Evolutionary conservation across 2,329 filamentous ascomycete genomes (phyloP).

Genomic region (Colletotrichum falcatum): DNA sequence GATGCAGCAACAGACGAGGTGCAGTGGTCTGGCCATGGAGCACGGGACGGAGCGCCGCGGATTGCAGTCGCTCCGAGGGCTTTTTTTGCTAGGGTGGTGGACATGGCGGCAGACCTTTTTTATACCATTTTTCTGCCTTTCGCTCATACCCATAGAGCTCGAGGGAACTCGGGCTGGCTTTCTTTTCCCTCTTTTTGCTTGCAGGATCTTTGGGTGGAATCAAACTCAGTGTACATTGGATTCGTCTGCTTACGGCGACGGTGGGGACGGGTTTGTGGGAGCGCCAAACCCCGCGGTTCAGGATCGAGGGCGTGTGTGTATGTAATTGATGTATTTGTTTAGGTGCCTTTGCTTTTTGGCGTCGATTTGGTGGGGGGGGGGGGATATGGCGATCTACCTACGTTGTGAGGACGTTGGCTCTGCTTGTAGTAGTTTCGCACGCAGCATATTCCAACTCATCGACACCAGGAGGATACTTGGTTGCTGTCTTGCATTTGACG

Average conservation of each 20-base stretch:
- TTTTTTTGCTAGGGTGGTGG: constrained; percentile 5
- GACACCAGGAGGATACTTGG: background rate
- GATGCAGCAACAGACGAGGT: background rate
- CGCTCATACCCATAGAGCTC: constrained; percentile 41
- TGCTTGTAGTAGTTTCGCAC: background rate
- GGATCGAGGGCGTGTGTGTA: constrained; percentile 24
- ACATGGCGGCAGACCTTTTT: constrained; percentile 32
- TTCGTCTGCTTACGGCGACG: constrained; percentile 14
- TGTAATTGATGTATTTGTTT: constrained; percentile 33
- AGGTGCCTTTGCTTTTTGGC: constrained; percentile 17
- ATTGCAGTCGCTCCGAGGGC: constrained; percentile 15
- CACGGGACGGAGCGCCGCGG: background rate
- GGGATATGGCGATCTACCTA: constrained; percentile 1
- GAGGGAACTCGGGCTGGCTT: constrained; percentile 35
- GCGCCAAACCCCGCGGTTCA: constrained; percentile 12
- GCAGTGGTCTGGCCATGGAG: background rate
- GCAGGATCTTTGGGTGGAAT: constrained; percentile 33
- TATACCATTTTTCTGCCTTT: constrained; percentile 39
- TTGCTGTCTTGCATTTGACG: background rate
- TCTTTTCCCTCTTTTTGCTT: constrained; percentile 37
- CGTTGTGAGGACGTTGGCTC: background rate
- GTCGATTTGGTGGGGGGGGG: background rate
- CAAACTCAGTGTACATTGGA: constrained; percentile 38
- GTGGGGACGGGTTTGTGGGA: background rate
- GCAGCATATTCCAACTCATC: background rate